phyloP scores from a whole-genome alignment of 2,329 filamentous ascomycete species.

The Epichloe aotearoae region DNA sequence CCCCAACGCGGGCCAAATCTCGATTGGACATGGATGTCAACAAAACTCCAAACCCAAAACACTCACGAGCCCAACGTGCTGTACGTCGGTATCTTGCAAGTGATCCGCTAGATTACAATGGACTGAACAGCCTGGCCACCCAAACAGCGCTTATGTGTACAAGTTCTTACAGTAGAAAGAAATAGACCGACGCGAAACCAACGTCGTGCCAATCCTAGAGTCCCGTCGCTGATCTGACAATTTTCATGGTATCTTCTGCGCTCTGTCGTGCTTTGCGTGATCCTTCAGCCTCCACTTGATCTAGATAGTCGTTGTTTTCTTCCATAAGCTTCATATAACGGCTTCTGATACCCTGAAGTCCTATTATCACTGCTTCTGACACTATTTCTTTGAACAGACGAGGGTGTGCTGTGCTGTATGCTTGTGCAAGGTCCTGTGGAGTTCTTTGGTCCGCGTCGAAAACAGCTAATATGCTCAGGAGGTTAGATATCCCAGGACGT shows the following conservation, averaged over 20 bases:
- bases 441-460: conserved; percentile 37
- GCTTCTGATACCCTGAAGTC: conserved; percentile 40
- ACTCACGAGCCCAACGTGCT: neutral
- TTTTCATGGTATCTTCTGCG: conserved; percentile 44
- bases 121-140: neutral
- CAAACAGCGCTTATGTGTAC: neutral
- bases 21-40: neutral
- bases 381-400: conserved; percentile 38
- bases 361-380: conserved; percentile 39
- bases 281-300: conserved; percentile 44
- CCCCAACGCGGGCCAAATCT: neutral
- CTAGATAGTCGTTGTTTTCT: conserved; percentile 36
- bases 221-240: conserved; percentile 39
- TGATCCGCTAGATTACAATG: neutral
- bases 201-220: conserved; percentile 17
- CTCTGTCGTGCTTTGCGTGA: conserved; percentile 46
- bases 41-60: neutral
- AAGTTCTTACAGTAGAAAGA: neutral
- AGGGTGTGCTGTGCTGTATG: conserved; percentile 24
- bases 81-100: neutral
- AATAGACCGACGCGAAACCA: neutral
- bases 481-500: conserved; percentile 76
- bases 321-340: conserved; percentile 40
- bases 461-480: conserved; percentile 67
- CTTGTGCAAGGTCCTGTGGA: conserved; percentile 26